Conservation (phyloP, 352 stramenopile genomes). For the Hyaloperonospora brassicae region DNA sequence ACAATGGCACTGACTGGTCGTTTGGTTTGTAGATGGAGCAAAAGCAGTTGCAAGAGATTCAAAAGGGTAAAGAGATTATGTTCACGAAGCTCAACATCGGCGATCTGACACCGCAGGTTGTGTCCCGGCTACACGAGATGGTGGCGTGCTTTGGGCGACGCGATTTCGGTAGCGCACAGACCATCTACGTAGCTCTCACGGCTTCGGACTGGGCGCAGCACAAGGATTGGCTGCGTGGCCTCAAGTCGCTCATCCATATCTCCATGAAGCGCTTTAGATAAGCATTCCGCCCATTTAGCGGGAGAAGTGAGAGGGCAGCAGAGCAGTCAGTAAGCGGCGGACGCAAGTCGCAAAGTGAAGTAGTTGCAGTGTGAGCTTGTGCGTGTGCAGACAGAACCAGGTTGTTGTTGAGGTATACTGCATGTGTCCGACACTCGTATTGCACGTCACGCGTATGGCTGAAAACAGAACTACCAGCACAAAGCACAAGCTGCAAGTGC, state of each 20-base stretch:
- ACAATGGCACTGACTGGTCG: conserved; percentile 5
- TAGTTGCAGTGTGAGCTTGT: conserved; percentile 7
- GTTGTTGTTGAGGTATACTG: neutral
- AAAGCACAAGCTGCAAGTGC: neutral
- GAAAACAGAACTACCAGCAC: conserved; percentile 5
- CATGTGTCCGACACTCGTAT: neutral
- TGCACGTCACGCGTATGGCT: conserved; percentile 5
- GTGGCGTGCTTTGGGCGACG: conserved; percentile 63
- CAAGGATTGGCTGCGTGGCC: conserved; percentile 96
- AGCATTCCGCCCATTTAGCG: conserved; percentile 16
- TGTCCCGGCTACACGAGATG: conserved; percentile 76
- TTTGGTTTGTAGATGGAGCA: conserved; percentile 63
- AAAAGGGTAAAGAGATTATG: conserved; percentile 81
- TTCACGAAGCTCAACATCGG: conserved; percentile 84
- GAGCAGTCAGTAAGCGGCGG: conserved; percentile 7
- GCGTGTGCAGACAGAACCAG: conserved; percentile 18
- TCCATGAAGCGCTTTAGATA: conserved; percentile 88
- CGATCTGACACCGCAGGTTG: conserved; percentile 58
- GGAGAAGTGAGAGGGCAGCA: conserved; percentile 4
- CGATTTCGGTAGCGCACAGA: conserved; percentile 69
- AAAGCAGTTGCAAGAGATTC: conserved; percentile 80
- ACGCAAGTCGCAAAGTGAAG: conserved; percentile 18
- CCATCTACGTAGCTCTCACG: conserved; percentile 87
- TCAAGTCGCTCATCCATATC: conserved; percentile 95
- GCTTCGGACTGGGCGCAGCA: conserved; percentile 92